Conservation (phyloP, 768 basidiomycete genomes). For the Suillus lakei region DNA sequence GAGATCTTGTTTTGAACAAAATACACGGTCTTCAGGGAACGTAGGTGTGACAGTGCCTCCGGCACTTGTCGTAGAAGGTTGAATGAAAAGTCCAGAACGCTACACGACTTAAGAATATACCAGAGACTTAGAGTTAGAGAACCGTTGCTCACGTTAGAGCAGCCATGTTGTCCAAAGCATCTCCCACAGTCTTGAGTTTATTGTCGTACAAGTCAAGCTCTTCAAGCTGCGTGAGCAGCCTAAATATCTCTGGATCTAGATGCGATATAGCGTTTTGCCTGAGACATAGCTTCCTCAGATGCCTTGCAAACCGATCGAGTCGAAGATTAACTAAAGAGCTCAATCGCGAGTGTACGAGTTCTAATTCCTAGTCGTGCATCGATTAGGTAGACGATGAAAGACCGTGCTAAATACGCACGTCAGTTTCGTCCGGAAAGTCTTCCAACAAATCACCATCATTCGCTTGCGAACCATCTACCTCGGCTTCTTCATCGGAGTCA, state of each 20-base stretch:
- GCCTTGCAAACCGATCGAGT: constrained; percentile 70
- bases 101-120: constrained; percentile 33
- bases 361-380: constrained; percentile 66
- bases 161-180: constrained; percentile 61
- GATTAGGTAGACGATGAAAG: neutral
- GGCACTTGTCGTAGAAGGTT: constrained; percentile 82
- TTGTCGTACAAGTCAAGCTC: constrained; percentile 98
- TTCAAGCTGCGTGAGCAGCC: constrained; percentile 67
- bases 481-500: constrained; percentile 42
- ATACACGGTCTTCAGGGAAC: constrained; percentile 76
- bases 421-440: constrained; percentile 83
- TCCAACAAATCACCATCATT: constrained; percentile 70
- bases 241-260: constrained; percentile 76
- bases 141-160: constrained; percentile 57
- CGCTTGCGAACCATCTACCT: constrained; percentile 43
- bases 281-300: constrained; percentile 78
- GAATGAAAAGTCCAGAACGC: constrained; percentile 92
- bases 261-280: constrained; percentile 82
- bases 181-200: constrained; percentile 75
- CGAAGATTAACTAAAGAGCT: constrained; percentile 69
- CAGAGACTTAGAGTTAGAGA: constrained; percentile 4
- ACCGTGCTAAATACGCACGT: constrained; percentile 52
- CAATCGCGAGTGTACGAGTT: constrained; percentile 82
- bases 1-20: constrained; percentile 97
- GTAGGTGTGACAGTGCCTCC: constrained; percentile 60